These are phyloP conservation scores for Penicillium dipodomyicola DNA, from an alignment of 495 filamentous ascomycete genomes.

Conservation along the genomic window DNA sequence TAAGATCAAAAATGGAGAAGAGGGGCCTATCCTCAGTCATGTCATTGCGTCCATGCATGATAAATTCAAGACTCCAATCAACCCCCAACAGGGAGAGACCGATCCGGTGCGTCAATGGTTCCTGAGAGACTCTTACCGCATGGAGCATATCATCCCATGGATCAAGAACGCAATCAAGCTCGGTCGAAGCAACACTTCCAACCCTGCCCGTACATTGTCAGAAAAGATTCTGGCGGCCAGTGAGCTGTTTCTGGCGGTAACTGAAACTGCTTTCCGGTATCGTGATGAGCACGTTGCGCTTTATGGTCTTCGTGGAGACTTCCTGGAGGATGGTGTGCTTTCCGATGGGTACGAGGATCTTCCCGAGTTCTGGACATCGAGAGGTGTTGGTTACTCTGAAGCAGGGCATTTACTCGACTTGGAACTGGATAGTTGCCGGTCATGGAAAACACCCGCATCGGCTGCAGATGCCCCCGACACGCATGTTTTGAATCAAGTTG, in stretches of 20 bases:
- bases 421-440: conserved; percentile 43
- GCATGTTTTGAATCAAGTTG: conserved; percentile 45
- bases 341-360: conserved; percentile 57
- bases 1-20: conserved; percentile 41
- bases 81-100: conserved; percentile 58
- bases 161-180: conserved; percentile 69
- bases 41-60: conserved; percentile 68
- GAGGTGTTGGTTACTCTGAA: conserved; percentile 40
- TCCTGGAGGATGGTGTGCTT: conserved; percentile 67
- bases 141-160: conserved; percentile 75
- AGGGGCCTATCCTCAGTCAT: conserved; percentile 60
- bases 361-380: conserved; percentile 78
- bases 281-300: conserved; percentile 59
- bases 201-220: conserved; percentile 33
- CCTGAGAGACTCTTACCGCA: conserved; percentile 66
- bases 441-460: conserved; percentile 38
- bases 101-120: conserved; percentile 82
- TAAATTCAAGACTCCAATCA: conserved; percentile 57
- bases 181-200: conserved; percentile 38
- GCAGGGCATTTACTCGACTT: conserved; percentile 51
- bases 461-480: conserved; percentile 34
- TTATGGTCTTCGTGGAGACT: conserved; percentile 68
- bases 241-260: conserved; percentile 68
- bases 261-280: conserved; percentile 73
- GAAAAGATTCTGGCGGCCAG: conserved; percentile 73